A percentile compares a stretch with the other conserved stretches of the same genome.
Evolutionary conservation across 306 rosid genomes (phyloP).

Genomic region (Cucumis sativus): DNA sequence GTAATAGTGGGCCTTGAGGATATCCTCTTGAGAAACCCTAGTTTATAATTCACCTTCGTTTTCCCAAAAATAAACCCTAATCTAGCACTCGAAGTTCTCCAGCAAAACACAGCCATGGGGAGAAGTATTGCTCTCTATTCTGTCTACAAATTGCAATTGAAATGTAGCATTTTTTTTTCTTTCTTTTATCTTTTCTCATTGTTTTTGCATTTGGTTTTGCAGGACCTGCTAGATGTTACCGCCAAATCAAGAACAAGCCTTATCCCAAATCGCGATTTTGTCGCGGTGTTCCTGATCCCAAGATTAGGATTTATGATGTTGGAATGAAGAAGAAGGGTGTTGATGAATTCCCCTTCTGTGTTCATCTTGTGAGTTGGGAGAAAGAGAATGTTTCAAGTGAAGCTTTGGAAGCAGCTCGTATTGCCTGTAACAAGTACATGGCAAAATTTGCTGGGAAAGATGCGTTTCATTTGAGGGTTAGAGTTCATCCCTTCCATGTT

Average conservation of each 20-base stretch:
- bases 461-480: constrained; percentile 1
- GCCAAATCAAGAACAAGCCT: neutral
- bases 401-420: neutral
- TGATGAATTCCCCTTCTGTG: constrained; percentile 1
- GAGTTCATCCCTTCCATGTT: neutral
- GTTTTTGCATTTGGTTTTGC: neutral
- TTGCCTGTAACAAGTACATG: neutral
- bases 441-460: neutral
- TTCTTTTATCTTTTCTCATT: neutral
- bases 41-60: too few relatives aligned
- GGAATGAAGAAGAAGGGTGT: neutral
- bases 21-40: neutral
- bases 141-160: too few relatives aligned
- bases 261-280: neutral
- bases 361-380: neutral
- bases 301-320: constrained; percentile 1
- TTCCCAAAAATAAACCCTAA: neutral
- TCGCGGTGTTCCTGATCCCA: neutral
- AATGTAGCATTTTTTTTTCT: too few relatives aligned
- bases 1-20: neutral
- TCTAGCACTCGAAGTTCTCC: neutral
- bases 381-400: neutral
- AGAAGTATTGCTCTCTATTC: neutral
- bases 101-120: neutral
- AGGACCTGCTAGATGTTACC: constrained; percentile 1